Percentiles rank a stretch among this genome's conserved stretches.
phyloP scores from a whole-genome alignment of 441 rosid species.

The Erysimum pusillum region DNA sequence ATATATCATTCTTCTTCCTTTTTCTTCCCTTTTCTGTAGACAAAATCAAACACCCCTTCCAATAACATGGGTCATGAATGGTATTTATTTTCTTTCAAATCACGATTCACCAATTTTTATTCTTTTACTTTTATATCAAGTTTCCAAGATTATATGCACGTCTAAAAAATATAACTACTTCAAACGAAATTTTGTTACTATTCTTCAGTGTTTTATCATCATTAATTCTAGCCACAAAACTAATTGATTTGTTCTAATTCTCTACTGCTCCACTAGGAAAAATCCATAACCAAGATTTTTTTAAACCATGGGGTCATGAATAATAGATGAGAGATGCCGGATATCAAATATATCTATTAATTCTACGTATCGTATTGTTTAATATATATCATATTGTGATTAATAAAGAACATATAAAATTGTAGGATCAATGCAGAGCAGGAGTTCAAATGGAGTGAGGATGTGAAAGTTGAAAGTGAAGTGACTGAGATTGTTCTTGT shows the following conservation, averaged over 20 bases:
- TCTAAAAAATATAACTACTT: neutral
- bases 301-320: neutral
- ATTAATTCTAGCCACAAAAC: neutral
- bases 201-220: neutral
- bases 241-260: neutral
- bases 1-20: neutral
- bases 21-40: conserved; percentile 6
- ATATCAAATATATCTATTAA: neutral
- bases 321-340: neutral
- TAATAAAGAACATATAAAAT: conserved; percentile 18
- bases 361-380: neutral
- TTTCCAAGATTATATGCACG: neutral
- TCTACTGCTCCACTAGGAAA: conserved; percentile 17
- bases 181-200: neutral
- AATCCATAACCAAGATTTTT: neutral
- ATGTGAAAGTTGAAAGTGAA: conserved; percentile 38
- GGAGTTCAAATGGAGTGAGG: conserved; percentile 43
- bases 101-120: neutral
- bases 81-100: conserved; percentile 1
- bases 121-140: neutral
- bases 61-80: conserved; percentile 48
- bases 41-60: conserved; percentile 19
- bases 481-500: conserved; percentile 61
- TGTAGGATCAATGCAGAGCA: conserved; percentile 35
- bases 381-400: neutral